Evolutionary conservation across 2,329 filamentous ascomycete genomes (phyloP), one percentile per base, ranked within the genome.

Genomic region (Pyrenophora graminea): DNA sequence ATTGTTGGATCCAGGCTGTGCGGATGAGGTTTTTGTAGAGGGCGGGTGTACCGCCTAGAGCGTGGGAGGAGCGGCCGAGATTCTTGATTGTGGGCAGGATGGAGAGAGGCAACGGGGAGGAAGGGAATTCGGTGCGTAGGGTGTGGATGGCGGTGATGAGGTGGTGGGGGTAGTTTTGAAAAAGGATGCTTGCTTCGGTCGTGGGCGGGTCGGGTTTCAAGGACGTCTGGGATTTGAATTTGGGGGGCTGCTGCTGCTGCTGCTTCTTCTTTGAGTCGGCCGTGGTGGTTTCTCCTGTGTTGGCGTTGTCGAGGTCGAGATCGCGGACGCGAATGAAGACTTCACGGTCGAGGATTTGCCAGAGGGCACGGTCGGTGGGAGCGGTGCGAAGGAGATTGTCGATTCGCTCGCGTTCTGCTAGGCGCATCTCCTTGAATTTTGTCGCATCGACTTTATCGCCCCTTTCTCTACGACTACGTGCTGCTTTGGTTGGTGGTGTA

Each of bases 21-120:
- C 77, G 71, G 19, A 90, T 77, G 30, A 91, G 79, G 41, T 83
- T 78, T 65, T 88, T 86, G 76, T 89, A 92, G 36, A 92, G 82
- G 0, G 81, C 76, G 0, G 87, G 88, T 15, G 85, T 85, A 5
- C 84, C 86, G 40, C 88, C 89, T 0, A 93, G 80, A 6, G 90
- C 85, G 64, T 87, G 90, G 0, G 87, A 87, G 1, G 83, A 81
- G 1, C 88, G 79, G 1, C 89, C 88, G 0, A 90, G 77, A 38
- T 80, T 77, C 66, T 88, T 89, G 61, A 91, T 76, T 6, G 82
- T 81, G 0, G 88, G 87, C 0, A 92, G 76, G 21, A 91, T 72
- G 38, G 79, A 78, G 38, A 88, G 79, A 0, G 79, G 77, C 0
- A 88, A 76, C 0, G 80, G 77, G 1, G 88, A 91, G 0, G 82